Base-by-base conservation (phyloP, 768 basidiomycete species). In the Suillus alpinus region DNA sequence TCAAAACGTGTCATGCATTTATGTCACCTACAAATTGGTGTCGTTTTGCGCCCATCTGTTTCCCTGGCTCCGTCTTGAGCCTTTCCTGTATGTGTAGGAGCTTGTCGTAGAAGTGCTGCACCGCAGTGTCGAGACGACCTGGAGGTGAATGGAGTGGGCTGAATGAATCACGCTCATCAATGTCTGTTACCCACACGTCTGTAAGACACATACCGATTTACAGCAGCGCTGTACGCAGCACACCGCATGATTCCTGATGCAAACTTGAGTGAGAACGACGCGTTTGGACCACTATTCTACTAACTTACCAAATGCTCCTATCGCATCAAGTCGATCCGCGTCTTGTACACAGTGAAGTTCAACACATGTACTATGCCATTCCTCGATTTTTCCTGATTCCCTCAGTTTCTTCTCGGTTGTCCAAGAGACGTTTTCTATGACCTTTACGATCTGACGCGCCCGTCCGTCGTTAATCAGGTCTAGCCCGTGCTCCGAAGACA, bases 31-130 rank as follows among this genome's bases (percentile, higher is more conserved):
- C 93, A 56, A 88, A 76, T 65, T 83, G 75, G 69, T 95, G 94
- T 65, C 94, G 78, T 65, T 81, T 86, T 61, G 81, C 79, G 26
- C 91, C 93, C 71, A 93, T 74, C 59, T 70, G 68, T 68, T 81
- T 87, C 4, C 91, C 94, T 3, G 81, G 80, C 9, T 77, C 81
- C 0, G 94, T 96, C 77, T 95, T 95, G 63, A 95, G 83, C 62
- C 84, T 78, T 50, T 84, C 85, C 43, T 77, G 80, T 60, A 96
- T 90, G 59, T 85, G 83, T 31, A 95, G 71, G 37, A 96, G 80
- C 73, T 95, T 96, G 66, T 94, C 91, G 65, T 93, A 76, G 69
- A 95, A 96, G 69, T 96, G 94, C 60, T 85, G 83, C 31, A 94
- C 85, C 5, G 91, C 87, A 0, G 86, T 86, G 31, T 73, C 76